These are phyloP conservation scores for Immersiella caudata DNA, from an alignment of 495 filamentous ascomycete species.

Conservation along the genomic window DNA sequence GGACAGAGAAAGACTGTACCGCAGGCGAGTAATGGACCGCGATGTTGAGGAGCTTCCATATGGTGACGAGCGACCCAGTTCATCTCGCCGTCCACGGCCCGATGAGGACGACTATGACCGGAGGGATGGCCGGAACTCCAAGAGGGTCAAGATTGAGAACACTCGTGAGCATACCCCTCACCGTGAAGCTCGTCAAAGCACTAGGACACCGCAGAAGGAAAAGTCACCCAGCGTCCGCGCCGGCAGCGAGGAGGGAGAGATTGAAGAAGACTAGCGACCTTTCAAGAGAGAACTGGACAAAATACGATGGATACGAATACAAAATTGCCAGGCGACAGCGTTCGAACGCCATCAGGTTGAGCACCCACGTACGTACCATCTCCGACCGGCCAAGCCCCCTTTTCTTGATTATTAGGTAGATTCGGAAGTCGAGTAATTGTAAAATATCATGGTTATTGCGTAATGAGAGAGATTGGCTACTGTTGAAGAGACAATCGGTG, in stretches of 20 bases:
- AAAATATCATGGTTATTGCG: neutral
- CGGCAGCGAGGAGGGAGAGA: slow-evolving; percentile 97
- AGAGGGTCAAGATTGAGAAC: slow-evolving; percentile 65
- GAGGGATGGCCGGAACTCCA: slow-evolving; percentile 20
- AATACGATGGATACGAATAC: too few species aligned
- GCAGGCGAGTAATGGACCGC: slow-evolving; percentile 77
- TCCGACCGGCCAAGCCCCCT: neutral
- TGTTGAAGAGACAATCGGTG: neutral
- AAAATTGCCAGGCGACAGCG: too few species aligned
- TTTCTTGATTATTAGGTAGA: neutral
- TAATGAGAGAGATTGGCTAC: neutral
- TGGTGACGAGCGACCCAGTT: slow-evolving; percentile 71
- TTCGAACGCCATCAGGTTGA: neutral
- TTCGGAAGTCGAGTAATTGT: neutral
- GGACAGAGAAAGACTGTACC: slow-evolving; percentile 81
- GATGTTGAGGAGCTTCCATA: slow-evolving; percentile 83
- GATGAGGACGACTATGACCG: slow-evolving; percentile 68
- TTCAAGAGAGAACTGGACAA: too few species aligned
- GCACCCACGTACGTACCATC: slow-evolving; percentile 10
- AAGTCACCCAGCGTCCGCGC: slow-evolving; percentile 68
- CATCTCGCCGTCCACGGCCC: slow-evolving; percentile 67
- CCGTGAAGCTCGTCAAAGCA: slow-evolving; percentile 56
- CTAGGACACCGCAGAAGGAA: slow-evolving; percentile 48
- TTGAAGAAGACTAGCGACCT: slow-evolving; percentile 77
- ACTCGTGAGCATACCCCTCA: slow-evolving; percentile 62